These are phyloP conservation scores for Athelia psychrophila DNA, from an alignment of 1,284 basidiomycete genomes.

Conservation along the genomic window DNA sequence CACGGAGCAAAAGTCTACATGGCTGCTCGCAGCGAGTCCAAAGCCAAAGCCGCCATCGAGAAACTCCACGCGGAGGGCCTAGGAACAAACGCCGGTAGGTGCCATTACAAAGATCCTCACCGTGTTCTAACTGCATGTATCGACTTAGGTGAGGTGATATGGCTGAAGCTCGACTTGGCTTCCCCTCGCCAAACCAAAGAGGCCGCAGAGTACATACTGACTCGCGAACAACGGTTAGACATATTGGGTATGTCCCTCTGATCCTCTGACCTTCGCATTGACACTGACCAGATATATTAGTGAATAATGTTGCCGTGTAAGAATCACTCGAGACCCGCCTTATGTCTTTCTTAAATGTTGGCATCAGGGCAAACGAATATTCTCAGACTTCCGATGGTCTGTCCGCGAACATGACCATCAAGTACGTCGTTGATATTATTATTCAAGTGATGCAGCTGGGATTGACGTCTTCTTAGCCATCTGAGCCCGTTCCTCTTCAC, in stretches of 20 bases:
- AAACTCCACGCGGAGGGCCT: slow-evolving; percentile 30
- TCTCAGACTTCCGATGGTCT: slow-evolving; percentile 14
- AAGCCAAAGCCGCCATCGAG: slow-evolving; percentile 36
- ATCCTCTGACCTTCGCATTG: background rate
- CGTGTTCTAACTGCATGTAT: background rate
- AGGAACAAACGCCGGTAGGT: slow-evolving; percentile 6
- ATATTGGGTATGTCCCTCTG: slow-evolving; percentile 42
- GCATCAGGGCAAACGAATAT: background rate
- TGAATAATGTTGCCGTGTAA: slow-evolving; percentile 53
- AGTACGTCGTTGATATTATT: slow-evolving; percentile 28
- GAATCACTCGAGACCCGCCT: slow-evolving; percentile 15
- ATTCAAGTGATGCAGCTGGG: no score
- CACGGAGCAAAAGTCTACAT: slow-evolving; percentile 45
- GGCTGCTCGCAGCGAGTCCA: slow-evolving; percentile 34
- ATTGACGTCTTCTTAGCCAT: slow-evolving; percentile 51
- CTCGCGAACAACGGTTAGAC: slow-evolving; percentile 47
- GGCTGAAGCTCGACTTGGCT: slow-evolving; percentile 43
- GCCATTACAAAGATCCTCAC: background rate
- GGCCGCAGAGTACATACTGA: slow-evolving; percentile 44
- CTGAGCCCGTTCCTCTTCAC: slow-evolving; percentile 47
- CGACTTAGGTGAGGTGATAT: slow-evolving; percentile 39
- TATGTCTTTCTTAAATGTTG: no score
- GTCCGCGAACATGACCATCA: slow-evolving; percentile 37
- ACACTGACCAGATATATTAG: slow-evolving; percentile 19
- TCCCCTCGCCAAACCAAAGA: slow-evolving; percentile 38